These are phyloP conservation scores for Rhododendron griersonianum DNA, from an alignment of 148 eudicot genomes.

Conservation along the genomic window DNA sequence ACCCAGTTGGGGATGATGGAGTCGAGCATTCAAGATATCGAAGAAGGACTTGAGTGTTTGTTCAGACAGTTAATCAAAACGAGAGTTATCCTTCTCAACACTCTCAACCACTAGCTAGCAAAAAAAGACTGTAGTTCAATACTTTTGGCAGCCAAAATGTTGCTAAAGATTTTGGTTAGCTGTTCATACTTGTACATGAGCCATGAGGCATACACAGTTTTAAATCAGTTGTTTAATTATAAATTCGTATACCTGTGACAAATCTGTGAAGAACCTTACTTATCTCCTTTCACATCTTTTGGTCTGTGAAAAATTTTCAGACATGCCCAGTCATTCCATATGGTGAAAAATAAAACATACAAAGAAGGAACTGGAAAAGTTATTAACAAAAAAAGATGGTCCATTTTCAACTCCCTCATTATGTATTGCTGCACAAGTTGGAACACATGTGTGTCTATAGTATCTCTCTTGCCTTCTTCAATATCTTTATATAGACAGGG, in stretches of 20 bases:
- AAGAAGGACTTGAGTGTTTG: slow-evolving; percentile 34
- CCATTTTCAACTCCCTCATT: background rate
- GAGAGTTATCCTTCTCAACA: slow-evolving; percentile 19
- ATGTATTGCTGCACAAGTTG: background rate
- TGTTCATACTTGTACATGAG: background rate
- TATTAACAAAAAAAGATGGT: background rate
- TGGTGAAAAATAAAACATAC: background rate
- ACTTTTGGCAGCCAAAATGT: background rate
- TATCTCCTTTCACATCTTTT: background rate
- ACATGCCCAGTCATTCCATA: background rate
- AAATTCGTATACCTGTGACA: background rate
- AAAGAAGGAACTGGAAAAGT: background rate
- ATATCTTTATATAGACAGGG: background rate
- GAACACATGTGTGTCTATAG: background rate
- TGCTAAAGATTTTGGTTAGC: background rate
- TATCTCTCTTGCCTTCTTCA: background rate
- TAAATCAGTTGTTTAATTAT: too few relatives aligned
- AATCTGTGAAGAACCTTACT: background rate
- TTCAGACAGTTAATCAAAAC: slow-evolving; percentile 36
- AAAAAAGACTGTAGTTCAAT: background rate
- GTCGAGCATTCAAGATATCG: slow-evolving; percentile 30
- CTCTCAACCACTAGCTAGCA: slow-evolving; percentile 31
- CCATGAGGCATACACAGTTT: too few relatives aligned
- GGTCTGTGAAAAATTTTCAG: background rate
- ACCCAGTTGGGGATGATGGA: slow-evolving; percentile 21